Percentiles rank a stretch among this genome's conserved stretches.
Evolutionary conservation across 208 protist species (phyloP).

Genomic region (Leishmania guyanensis): DNA sequence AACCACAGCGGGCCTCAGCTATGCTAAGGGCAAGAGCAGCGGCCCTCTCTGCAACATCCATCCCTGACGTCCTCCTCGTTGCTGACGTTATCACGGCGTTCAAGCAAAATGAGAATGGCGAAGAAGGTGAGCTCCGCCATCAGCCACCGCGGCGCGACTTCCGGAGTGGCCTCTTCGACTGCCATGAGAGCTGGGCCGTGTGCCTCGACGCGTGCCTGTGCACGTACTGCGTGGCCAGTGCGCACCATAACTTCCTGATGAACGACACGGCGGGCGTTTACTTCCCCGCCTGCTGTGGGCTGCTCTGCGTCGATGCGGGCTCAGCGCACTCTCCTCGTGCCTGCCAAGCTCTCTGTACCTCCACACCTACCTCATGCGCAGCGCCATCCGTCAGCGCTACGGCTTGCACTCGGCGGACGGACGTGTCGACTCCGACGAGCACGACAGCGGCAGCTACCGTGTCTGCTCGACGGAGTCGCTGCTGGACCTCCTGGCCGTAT

Average conservation of each 20-base stretch:
- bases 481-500: slow-evolving; percentile 8
- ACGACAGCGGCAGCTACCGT: neutral
- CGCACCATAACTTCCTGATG: slow-evolving; percentile 23
- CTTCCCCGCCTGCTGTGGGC: slow-evolving; percentile 18
- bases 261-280: slow-evolving; percentile 21
- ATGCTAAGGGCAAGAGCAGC: neutral
- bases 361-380: slow-evolving; percentile 28
- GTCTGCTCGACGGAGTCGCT: slow-evolving; percentile 3
- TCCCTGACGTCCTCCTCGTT: neutral
- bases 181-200: slow-evolving; percentile 9
- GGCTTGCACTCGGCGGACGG: slow-evolving; percentile 11
- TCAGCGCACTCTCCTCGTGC: neutral
- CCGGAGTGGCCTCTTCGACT: slow-evolving; percentile 26
- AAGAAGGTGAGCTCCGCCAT: neutral
- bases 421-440: neutral
- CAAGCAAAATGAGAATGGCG: neutral
- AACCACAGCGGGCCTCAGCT: slow-evolving; percentile 1
- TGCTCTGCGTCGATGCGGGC: slow-evolving; percentile 28
- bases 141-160: slow-evolving; percentile 8
- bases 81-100: neutral
- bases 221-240: slow-evolving; percentile 29
- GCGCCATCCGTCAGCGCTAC: slow-evolving; percentile 23
- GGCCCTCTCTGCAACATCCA: neutral
- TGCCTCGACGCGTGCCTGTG: slow-evolving; percentile 27
- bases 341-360: slow-evolving; percentile 2